Evolutionary conservation across 495 filamentous ascomycete species (phyloP), one percentile per base, ranked within the genome.

Genomic region (Daldinia concentrica): DNA sequence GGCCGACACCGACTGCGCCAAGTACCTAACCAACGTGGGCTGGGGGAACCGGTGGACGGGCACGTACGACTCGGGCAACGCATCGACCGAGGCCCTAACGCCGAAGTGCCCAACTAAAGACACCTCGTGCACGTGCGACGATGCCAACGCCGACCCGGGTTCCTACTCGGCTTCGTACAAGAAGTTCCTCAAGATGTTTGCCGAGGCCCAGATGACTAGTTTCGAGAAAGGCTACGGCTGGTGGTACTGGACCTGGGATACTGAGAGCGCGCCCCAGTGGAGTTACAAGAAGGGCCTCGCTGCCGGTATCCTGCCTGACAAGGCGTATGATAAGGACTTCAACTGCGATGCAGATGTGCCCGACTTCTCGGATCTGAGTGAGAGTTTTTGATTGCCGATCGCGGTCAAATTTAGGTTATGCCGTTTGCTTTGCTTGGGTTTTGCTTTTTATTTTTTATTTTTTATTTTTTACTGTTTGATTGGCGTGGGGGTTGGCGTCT

Each of bases 141-240:
- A 81, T 26, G 93, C 95, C 24, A 98, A 97, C 74, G 90, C 90
- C 2, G 88, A 90, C 73, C 83, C 90, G 0, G 76, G 83, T 4
- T 73, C 80, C 2, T 99, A 94, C 83, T 88, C 86, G 45, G 81
- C 83, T 48, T 81, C 80, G 9, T 99, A 99, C 81, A 97, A 96
- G 80, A 79, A 89, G 68, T 98, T 93, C 82, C 82, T 99, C 66
- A 86, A 85, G 73, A 91, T 90, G 76, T 98, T 98, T 81, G 95
- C 95, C 24, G 91, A 97, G 80, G 95, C 94, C 43, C 96, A 99
- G 82, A 98, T 99, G 93, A 81, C 86, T 15, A 91, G 89, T 30
- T 99, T 97, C 69, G 94, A 97, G 79, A 88, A 89, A 50, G 92
- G 91, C 6, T 94, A 91, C 89, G 96, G 96, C 54, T 98, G 96